phyloP scores from a whole-genome alignment of 352 stramenopile species.

The Phytophthora aleatoria region DNA sequence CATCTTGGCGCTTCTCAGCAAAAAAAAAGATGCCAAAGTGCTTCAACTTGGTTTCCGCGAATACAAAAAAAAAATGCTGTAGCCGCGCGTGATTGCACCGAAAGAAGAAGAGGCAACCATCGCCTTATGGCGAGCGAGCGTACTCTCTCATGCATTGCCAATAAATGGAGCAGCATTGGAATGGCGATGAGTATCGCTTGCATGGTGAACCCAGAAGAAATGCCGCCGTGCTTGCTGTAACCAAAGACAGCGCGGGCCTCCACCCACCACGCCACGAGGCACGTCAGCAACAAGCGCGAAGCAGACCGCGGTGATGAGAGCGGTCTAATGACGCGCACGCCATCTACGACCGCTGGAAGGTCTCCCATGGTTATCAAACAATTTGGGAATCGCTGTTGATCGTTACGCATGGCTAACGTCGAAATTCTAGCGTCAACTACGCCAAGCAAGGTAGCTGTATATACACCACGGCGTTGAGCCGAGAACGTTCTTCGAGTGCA shows the following conservation, averaged over 20 bases:
- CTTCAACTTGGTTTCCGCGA: conserved; percentile 20
- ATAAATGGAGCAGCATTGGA: conserved; percentile 14
- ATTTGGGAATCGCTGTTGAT: conserved; percentile 17
- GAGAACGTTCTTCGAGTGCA: conserved; percentile 30
- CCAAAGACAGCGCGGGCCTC: conserved; percentile 19
- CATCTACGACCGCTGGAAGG: conserved; percentile 27
- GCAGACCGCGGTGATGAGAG: conserved; percentile 17
- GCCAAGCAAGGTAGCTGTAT: conserved; percentile 11
- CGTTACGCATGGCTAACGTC: conserved; percentile 20
- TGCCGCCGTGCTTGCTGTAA: conserved; percentile 1
- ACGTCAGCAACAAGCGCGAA: conserved; percentile 22
- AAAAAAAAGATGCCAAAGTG: conserved; percentile 4
- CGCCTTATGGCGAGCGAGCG: neutral
- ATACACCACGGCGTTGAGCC: conserved; percentile 23
- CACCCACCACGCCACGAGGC: conserved; percentile 32
- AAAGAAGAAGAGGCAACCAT: conserved; percentile 17
- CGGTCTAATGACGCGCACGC: conserved; percentile 18
- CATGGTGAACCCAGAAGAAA: conserved; percentile 12
- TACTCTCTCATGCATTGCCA: neutral
- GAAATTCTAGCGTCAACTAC: neutral
- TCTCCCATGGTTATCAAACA: conserved; percentile 34
- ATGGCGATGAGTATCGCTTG: conserved; percentile 9
- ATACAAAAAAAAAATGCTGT: conserved; percentile 15
- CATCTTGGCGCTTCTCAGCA: conserved; percentile 8
- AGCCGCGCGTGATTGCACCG: conserved; percentile 14